Conservation (phyloP, 2,329 filamentous ascomycete species). For the Thelonectria olida region DNA sequence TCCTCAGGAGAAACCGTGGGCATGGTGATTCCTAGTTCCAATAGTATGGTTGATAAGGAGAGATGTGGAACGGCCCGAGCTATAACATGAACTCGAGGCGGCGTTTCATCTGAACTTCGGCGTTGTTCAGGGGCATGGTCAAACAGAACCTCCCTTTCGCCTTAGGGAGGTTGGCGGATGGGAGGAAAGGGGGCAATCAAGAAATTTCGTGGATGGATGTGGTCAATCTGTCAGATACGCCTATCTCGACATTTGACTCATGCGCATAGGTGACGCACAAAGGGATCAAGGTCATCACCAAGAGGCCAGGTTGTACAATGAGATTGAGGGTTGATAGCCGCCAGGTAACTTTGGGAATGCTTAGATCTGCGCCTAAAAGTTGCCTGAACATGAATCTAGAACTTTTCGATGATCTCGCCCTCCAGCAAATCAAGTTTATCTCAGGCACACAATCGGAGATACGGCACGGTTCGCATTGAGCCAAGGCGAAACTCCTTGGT, state of each 20-base stretch:
- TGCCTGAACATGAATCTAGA: not conserved
- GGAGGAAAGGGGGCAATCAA: not conserved
- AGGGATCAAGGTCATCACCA: not conserved
- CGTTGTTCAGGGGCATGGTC: slow-evolving; percentile 9
- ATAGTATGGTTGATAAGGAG: not conserved
- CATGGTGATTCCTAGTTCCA: not conserved
- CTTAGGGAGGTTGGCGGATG: not conserved
- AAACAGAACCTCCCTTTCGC: not conserved
- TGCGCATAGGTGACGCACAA: not conserved
- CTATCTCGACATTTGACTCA: not conserved
- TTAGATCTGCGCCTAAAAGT: not conserved
- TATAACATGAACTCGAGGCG: slow-evolving; percentile 12
- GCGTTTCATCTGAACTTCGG: slow-evolving; percentile 48
- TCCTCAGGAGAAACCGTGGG: not conserved
- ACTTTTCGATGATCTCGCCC: not conserved
- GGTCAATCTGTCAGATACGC: not conserved
- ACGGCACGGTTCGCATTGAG: slow-evolving; percentile 3
- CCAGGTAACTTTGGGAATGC: slow-evolving; percentile 1
- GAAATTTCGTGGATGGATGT: not conserved
- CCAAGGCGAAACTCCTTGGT: not conserved
- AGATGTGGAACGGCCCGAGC: slow-evolving; percentile 2
- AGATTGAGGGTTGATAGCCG: slow-evolving; percentile 12
- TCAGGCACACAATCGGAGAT: not conserved
- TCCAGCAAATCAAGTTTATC: not conserved
- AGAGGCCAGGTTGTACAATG: not conserved